Evolutionary conservation across 176 grass and related monocot species (phyloP).

Genomic region (Ensete glaucum): DNA sequence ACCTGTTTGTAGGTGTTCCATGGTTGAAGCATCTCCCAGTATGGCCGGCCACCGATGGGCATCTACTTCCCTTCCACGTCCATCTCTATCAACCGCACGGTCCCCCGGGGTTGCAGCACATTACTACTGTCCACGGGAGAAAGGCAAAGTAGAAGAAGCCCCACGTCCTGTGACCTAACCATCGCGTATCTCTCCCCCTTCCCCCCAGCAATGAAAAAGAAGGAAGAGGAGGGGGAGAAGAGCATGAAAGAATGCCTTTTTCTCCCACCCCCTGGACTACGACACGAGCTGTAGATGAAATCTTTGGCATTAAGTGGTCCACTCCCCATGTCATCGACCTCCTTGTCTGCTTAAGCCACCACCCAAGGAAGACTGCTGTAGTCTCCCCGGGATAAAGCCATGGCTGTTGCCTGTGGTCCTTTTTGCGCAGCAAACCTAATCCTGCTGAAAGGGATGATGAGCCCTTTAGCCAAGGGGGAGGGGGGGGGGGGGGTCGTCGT

Average conservation of each 20-base stretch:
- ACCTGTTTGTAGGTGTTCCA: background rate
- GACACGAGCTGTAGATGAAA: background rate
- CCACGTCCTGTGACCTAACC: background rate
- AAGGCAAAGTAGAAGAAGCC: conserved; percentile 1
- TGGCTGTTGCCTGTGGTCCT: background rate
- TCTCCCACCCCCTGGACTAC: background rate
- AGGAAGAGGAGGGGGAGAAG: background rate
- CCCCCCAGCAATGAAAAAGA: background rate
- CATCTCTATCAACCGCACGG: background rate
- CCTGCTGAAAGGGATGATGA: background rate
- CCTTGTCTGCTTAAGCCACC: background rate
- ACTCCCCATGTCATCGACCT: background rate
- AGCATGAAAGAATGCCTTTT: background rate
- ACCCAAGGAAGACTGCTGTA: too few relatives aligned
- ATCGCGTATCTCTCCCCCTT: background rate
- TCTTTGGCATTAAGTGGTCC: background rate
- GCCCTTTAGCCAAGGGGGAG: background rate
- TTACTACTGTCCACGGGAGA: background rate
- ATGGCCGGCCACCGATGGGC: background rate
- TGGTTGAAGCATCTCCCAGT: background rate
- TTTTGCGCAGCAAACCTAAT: too few relatives aligned
- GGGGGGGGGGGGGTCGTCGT: background rate
- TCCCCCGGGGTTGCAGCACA: background rate
- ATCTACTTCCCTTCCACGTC: background rate
- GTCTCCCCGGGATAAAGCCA: background rate